These are phyloP conservation scores for Silene vulgaris DNA, from an alignment of 179 eudicot genomes.

Conservation along the genomic window DNA sequence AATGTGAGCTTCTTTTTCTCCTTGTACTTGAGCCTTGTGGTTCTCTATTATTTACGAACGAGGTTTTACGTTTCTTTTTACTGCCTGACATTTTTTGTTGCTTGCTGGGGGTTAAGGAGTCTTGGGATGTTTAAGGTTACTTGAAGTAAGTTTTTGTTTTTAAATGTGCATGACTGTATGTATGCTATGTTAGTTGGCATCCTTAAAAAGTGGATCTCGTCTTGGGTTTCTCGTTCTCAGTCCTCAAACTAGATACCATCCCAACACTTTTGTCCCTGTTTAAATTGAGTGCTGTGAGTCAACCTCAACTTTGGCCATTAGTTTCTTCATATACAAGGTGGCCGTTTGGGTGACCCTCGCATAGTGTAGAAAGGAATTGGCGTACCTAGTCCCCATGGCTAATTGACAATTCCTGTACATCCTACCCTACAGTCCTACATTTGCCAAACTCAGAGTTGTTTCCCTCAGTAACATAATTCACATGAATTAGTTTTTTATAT, in stretches of 20 bases:
- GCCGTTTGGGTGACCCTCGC: too few relatives aligned
- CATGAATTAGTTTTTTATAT: background rate
- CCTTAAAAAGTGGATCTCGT: background rate
- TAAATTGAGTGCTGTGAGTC: background rate
- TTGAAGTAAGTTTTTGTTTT: too few relatives aligned
- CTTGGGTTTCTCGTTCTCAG: background rate
- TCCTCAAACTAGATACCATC: background rate
- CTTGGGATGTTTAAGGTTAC: too few relatives aligned
- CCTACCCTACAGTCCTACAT: too few relatives aligned
- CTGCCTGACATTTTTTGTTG: background rate
- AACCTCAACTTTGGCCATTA: background rate
- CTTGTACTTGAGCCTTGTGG: background rate
- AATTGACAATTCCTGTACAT: too few relatives aligned
- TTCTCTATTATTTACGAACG: background rate
- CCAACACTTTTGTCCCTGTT: background rate
- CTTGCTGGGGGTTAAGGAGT: background rate
- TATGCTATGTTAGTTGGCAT: background rate
- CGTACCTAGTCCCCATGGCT: background rate
- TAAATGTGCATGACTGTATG: too few relatives aligned
- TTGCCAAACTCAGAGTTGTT: too few relatives aligned
- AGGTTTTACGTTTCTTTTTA: background rate
- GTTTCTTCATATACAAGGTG: background rate
- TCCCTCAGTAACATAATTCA: background rate
- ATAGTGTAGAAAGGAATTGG: background rate
- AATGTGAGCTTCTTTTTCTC: constrained; percentile 24